Evolutionary conservation across 2,329 filamentous ascomycete genomes (phyloP).

Genomic region (Aspergillus quadricinctus): DNA sequence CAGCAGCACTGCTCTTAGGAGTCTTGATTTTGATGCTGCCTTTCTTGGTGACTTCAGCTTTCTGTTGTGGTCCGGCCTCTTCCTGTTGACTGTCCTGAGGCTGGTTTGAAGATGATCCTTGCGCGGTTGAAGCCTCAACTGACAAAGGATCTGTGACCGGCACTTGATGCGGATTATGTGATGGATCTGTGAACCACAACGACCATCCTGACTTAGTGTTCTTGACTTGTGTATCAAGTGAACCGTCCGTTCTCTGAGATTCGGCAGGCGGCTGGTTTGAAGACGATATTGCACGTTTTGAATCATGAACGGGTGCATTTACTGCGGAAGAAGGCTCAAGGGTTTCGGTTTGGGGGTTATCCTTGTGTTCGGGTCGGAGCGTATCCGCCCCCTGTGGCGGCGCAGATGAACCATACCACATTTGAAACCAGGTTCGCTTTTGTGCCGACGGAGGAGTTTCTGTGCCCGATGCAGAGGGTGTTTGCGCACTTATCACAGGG

Average conservation of each 20-base stretch:
- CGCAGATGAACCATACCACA: slow-evolving; percentile 35
- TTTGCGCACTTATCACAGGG: slow-evolving; percentile 7
- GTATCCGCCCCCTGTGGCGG: slow-evolving; percentile 15
- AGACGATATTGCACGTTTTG: slow-evolving; percentile 7
- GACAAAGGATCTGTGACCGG: slow-evolving; percentile 23
- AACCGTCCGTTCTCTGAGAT: slow-evolving; percentile 15
- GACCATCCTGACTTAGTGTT: slow-evolving; percentile 34
- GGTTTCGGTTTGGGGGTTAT: not conserved
- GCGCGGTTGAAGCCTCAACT: slow-evolving; percentile 19
- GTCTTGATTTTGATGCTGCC: slow-evolving; percentile 28
- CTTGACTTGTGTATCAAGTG: slow-evolving; percentile 17
- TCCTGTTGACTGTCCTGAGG: slow-evolving; percentile 9
- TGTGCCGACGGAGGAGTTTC: slow-evolving; percentile 19
- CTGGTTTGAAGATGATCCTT: slow-evolving; percentile 16
- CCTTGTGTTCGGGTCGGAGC: not conserved
- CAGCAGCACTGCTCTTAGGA: slow-evolving; percentile 17
- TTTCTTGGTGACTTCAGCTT: slow-evolving; percentile 24
- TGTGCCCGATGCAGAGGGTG: slow-evolving; percentile 7
- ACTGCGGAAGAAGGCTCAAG: slow-evolving; percentile 6
- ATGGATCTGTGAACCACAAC: slow-evolving; percentile 37
- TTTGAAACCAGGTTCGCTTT: slow-evolving; percentile 43
- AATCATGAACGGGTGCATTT: slow-evolving; percentile 5
- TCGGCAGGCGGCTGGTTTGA: slow-evolving; percentile 13
- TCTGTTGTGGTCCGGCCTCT: slow-evolving; percentile 19
- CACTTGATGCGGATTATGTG: slow-evolving; percentile 22